These are phyloP conservation scores for Wallacemonas sp. DNA, from an alignment of 208 protist genomes.

Conservation along the genomic window DNA sequence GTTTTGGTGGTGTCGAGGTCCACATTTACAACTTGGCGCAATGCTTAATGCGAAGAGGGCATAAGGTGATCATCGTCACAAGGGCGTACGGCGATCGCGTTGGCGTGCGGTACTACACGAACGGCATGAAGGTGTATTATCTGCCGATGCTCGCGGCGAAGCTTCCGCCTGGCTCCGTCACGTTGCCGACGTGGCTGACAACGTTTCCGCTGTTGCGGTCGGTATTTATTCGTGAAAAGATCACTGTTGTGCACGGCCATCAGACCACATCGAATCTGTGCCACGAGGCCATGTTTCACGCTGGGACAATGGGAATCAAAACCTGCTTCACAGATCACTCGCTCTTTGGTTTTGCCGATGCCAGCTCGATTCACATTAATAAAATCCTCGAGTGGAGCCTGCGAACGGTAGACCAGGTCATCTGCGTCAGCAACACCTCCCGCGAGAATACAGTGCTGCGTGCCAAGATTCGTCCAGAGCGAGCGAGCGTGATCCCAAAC, in stretches of 20 bases:
- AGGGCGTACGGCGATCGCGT: constrained; percentile 93
- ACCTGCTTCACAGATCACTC: constrained; percentile 98
- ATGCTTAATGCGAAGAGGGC: constrained; percentile 94
- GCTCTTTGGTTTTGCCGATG: constrained; percentile 98
- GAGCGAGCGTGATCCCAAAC: constrained; percentile 98
- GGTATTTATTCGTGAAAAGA: constrained; percentile 95
- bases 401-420: constrained; percentile 94
- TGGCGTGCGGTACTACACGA: constrained; percentile 96
- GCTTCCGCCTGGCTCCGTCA: constrained; percentile 87
- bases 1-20: constrained; percentile 98
- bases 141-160: constrained; percentile 92
- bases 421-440: constrained; percentile 98
- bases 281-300: constrained; percentile 95
- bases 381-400: constrained; percentile 96
- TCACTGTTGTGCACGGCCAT: constrained; percentile 98
- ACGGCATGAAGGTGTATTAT: constrained; percentile 98
- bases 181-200: constrained; percentile 87
- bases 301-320: constrained; percentile 94
- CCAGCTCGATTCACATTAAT: constrained; percentile 95
- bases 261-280: constrained; percentile 96
- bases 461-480: constrained; percentile 85
- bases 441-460: constrained; percentile 98
- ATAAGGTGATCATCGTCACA: constrained; percentile 97
- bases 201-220: constrained; percentile 91
- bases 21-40: constrained; percentile 97